These are phyloP conservation scores for Trichoderma arundinaceum DNA, from an alignment of 2,329 filamentous ascomycete species.

Conservation along the genomic window DNA sequence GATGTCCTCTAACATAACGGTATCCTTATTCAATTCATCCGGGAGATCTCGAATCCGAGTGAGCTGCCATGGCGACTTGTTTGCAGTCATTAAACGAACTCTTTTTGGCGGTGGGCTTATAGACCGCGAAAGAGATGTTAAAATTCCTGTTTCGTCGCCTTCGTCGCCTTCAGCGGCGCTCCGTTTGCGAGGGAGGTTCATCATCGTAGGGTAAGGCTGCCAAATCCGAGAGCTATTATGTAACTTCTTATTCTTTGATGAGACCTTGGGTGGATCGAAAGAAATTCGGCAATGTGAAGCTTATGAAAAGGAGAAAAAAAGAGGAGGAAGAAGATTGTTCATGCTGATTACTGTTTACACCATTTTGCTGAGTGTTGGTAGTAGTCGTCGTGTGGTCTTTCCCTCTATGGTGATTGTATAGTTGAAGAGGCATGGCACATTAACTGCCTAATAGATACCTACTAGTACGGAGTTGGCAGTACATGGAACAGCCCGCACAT, in stretches of 20 bases:
- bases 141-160: conserved; percentile 25
- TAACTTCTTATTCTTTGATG: not conserved
- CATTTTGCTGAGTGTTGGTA: not conserved
- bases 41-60: conserved; percentile 71
- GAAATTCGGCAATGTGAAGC: not conserved
- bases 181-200: conserved; percentile 45
- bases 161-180: conserved; percentile 32
- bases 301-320: not conserved
- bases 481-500: not conserved
- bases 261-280: not conserved
- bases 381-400: not conserved
- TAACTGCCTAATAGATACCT: no score
- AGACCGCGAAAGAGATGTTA: conserved; percentile 44
- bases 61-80: conserved; percentile 72
- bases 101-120: conserved; percentile 56
- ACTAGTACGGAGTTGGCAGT: no score
- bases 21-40: conserved; percentile 64
- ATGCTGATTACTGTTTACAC: not conserved
- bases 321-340: no score
- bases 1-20: conserved; percentile 69
- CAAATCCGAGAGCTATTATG: not conserved
- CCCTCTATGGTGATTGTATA: not conserved
- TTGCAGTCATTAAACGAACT: conserved; percentile 33
- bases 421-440: no score
- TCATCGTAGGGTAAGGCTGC: conserved; percentile 32